Conservation (phyloP, 179 eudicot species). For the Silene vulgaris region DNA sequence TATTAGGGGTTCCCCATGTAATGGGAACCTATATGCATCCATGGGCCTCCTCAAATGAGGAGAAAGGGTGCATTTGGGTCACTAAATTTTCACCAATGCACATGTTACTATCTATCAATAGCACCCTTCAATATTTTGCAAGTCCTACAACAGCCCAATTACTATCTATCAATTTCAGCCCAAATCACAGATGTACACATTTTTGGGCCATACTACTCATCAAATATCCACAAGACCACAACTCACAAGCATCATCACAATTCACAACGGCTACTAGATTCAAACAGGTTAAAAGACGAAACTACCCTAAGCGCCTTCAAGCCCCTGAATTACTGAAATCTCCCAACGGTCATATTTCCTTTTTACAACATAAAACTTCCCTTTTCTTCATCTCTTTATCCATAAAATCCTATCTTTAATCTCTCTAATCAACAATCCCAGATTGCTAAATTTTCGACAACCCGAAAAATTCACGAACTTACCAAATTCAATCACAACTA, state of each 20-base stretch:
- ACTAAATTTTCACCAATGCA: no score
- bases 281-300: neutral
- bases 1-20: no score
- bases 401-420: neutral
- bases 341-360: slow-evolving; percentile 34
- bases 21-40: no score
- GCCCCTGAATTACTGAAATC: neutral
- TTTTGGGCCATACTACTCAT: neutral
- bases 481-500: no score
- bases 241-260: neutral
- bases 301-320: slow-evolving; percentile 19
- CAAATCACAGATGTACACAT: neutral
- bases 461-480: neutral
- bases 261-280: slow-evolving; percentile 24
- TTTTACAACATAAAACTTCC: slow-evolving; percentile 20
- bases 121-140: no score
- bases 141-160: slow-evolving; percentile 1
- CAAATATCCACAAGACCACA: neutral
- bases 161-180: neutral
- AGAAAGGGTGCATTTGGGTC: no score
- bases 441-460: slow-evolving; percentile 4
- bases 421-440: slow-evolving; percentile 9
- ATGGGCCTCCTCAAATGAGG: no score
- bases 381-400: neutral
- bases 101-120: no score